Base-by-base conservation (phyloP, 345 rosid genomes). In the Euclidium syriacum region DNA sequence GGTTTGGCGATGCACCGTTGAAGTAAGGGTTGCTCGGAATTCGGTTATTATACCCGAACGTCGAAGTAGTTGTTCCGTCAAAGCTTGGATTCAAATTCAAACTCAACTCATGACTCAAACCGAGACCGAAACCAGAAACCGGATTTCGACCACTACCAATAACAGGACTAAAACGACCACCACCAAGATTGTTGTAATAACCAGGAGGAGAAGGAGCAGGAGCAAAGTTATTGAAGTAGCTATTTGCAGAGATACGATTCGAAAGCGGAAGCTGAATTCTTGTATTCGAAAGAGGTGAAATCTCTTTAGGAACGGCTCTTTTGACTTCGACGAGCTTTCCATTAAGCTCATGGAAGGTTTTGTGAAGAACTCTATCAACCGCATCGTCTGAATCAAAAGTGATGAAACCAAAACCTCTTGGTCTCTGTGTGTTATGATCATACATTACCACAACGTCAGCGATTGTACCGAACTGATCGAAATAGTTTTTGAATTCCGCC, bases 321-420 rank as follows among this genome's bases (percentile, higher is more conserved):
- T 94, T 94, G 62, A 94, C 99, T 84, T 94, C 99, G 10, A 94
- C 97, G 92, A 87, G 79, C 76, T 94, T 94, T 42, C 97, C 97
- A 25, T 94, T 94, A 18, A 94, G 88, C 75, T 94, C 99, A 34
- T 94, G 99, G 72, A 94, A 94, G 46, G 88, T 90, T 72, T 78
- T 85, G 66, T 78, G 83, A 71, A 94, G 86, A 68, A 87, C 99
- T 72, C 79, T 73, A 35, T 94, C 97, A 42, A 94, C 96, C 17
- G 99, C 83, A 50, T 94, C 99, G 64, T 94, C 97, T 0, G 87
- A 75, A 76, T 90, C 97, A 67, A 74, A 94, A 34, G 99, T 90
- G 64, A 94, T 94, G 88, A 94, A 94, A 67, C 99, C 97, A 59
- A 90, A 94, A 42, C 99, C 99, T 81, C 99, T 84, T 59, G 97